Base-by-base conservation (phyloP, 1,139 yeast genomes). In the Lodderomyces oxycetoniae region DNA sequence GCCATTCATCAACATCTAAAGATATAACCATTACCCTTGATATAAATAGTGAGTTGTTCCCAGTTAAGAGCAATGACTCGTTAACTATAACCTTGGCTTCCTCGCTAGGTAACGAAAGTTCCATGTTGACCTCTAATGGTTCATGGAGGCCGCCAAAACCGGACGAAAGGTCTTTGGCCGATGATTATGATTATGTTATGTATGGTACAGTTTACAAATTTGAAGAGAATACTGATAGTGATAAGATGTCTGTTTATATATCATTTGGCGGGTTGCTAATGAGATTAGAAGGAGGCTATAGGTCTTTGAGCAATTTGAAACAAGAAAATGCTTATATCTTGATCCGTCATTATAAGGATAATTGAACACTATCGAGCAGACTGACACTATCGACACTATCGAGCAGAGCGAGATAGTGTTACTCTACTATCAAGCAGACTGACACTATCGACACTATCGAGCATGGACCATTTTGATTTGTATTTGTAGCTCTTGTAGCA, bases 131-230 rank as follows among this genome's bases (percentile, higher is more conserved):
- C 12, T 69, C 81, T 30, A 77, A 77, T 44, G 81, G 86, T 24
- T 79, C 87, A 12, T 91, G 97, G 97, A 80, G 96, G 65, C 89
- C 91, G 3, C 94, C 96, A 28, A 84, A 76, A 58, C 73, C 83
- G 10, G 96, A 88, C 48, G 96, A 88, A 48, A 74, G 82, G 50
- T 77, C 93, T 2, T 71, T 91, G 53, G 96, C 96, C 41, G 97
- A 91, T 55, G 97, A 91, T 54, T 91, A 88, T 63, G 98, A 93
- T 57, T 93, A 93, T 52, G 97, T 91, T 48, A 91, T 91, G 97
- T 82, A 89, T 59, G 99, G 99, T 39, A 89, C 96, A 11, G 95
- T 93, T 32, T 93, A 93, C 70, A 88, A 91, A 59, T 91, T 93
- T 55, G 96, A 91, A 57, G 98, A 91, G 62, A 79, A 82, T 44